A percentile compares a stretch with the other conserved stretches of the same genome.
Conservation (phyloP, 768 basidiomycete species). For the Exidia glandulosa region DNA sequence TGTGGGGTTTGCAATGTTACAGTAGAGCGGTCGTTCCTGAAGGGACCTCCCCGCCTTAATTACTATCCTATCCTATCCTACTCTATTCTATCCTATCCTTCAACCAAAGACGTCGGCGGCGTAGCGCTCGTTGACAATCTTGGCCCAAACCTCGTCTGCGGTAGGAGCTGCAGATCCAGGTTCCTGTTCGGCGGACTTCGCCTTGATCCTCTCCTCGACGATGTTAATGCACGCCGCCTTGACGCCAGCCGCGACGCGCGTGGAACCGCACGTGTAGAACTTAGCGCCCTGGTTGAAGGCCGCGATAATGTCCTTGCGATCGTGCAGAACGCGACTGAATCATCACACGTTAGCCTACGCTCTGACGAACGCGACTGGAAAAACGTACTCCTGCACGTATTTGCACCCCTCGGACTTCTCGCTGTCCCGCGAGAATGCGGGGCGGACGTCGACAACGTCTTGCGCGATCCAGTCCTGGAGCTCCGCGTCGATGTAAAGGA, state of each 20-base stretch:
- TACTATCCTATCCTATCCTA: too few species aligned
- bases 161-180: background rate
- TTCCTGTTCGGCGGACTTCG: constrained; percentile 18
- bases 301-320: constrained; percentile 23
- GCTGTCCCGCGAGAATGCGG: constrained; percentile 26
- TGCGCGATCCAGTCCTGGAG: constrained; percentile 30
- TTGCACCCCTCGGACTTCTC: constrained; percentile 23
- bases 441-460: constrained; percentile 34
- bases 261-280: constrained; percentile 35
- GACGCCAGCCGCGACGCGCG: constrained; percentile 28
- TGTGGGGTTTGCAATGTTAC: too few species aligned
- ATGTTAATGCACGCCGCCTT: constrained; percentile 27
- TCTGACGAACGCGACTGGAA: background rate
- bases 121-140: constrained; percentile 27
- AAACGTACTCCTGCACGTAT: constrained; percentile 30
- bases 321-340: constrained; percentile 32
- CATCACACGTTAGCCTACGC: background rate
- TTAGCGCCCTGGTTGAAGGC: constrained; percentile 24
- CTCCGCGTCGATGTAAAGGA: constrained; percentile 31
- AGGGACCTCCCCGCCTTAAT: too few species aligned
- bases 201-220: constrained; percentile 17
- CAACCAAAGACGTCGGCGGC: constrained; percentile 38
- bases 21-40: too few species aligned
- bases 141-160: constrained; percentile 16
- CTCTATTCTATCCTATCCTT: too few species aligned